Evolutionary conservation across 2,329 filamentous ascomycete genomes (phyloP), one percentile per base, ranked within the genome.

Genomic region (Cercospora nicotianae): DNA sequence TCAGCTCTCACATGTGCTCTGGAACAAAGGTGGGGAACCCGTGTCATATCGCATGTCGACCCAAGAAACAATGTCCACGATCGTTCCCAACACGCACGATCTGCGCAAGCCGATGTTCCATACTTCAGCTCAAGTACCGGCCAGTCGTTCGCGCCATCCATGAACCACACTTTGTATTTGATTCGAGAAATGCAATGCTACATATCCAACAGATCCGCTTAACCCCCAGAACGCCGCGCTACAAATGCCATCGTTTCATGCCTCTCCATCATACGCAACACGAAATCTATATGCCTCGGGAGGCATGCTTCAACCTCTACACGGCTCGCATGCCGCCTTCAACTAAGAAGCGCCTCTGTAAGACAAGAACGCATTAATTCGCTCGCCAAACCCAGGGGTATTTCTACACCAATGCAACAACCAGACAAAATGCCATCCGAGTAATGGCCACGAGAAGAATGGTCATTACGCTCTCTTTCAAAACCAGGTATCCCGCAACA

Each of bases 161-260:
- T 28, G 53, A 58, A 31, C 53, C 53, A 58, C 26, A 31, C 16
- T 33, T 31, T 31, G 13, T n/a, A 31, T 58, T 58, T 18, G 26
- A 28, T 30, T 58, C 26, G 23, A n/a, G 53, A 13, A 30, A 58
- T 39, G 30, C 53, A 58, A 26, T 51, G 45, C 45, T 58, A 58
- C 30, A 26, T 58, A 58, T 33, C 10, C 26, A 31, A 58, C 53
- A 23, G 45, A 58, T 28, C 20, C 53, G 30, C 26, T 33, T n/a
- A 58, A 16, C 26, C 51, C 63, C 31, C 63, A 63, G 28, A 65
- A 68, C 67, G 67, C 67, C 67, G 63, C 67, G 67, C 67, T 68
- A 68, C 57, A 60, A 33, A 68, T 68, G 67, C 67, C 58, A 30
- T 58, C 53, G 26, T 58, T 58, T 60, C 42, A 53, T 65, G 53